phyloP scores from a whole-genome alignment of 75 land plant species.

The Isoetes taiwanensis region DNA sequence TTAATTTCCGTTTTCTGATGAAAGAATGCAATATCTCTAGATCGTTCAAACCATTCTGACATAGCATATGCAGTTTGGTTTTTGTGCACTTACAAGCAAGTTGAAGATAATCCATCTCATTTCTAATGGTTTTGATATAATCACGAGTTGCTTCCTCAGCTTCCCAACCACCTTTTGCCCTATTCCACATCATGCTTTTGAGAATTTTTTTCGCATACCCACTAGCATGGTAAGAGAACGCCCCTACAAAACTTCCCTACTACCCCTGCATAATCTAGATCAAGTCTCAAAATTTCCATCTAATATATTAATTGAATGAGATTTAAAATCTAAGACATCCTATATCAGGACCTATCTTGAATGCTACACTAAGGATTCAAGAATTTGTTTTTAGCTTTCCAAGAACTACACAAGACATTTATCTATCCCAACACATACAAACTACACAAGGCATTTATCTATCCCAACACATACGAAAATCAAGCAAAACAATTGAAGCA shows the following conservation, averaged over 20 bases:
- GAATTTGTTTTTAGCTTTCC: background rate
- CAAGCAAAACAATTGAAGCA: background rate
- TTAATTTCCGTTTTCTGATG: background rate
- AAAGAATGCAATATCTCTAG: background rate
- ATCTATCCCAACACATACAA: background rate
- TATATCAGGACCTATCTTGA: background rate
- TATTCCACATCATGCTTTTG: background rate
- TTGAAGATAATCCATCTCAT: conserved; percentile 10
- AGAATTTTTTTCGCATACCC: background rate
- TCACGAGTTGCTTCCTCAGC: conserved; percentile 10
- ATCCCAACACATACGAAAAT: background rate
- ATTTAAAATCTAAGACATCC: background rate
- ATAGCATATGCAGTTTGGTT: background rate
- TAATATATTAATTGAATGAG: background rate
- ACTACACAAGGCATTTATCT: background rate
- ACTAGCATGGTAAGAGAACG: too few species aligned
- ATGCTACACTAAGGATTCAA: background rate
- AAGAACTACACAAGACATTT: background rate
- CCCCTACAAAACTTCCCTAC: too few species aligned
- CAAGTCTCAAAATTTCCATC: too few species aligned
- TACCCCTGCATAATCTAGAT: too few species aligned
- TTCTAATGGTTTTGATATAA: background rate
- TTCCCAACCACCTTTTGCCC: conserved; percentile 17
- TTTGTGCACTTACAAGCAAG: conserved; percentile 10
- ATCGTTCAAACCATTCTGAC: background rate